Conservation (phyloP, 73 alveolate genomes). For the Tetrahymena malaccensis region DNA sequence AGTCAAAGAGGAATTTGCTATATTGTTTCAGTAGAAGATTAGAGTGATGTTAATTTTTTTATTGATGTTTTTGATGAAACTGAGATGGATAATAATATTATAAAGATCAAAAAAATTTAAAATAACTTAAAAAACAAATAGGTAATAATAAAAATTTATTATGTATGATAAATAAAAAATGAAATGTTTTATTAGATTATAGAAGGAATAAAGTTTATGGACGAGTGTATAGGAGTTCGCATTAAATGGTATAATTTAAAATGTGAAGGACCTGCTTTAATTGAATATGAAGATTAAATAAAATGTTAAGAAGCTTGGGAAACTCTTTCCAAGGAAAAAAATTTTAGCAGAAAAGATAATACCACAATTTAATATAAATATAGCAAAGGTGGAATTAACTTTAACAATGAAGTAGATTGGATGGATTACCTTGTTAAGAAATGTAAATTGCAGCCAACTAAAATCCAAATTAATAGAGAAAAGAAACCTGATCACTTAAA, state of each 20-base stretch:
- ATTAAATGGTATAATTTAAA: background rate
- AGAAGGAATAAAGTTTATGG: background rate
- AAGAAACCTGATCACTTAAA: background rate
- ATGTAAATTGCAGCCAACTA: background rate
- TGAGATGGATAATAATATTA: background rate
- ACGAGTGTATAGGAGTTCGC: background rate
- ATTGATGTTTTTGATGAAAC: background rate
- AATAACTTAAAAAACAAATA: background rate
- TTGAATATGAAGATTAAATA: background rate
- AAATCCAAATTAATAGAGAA: background rate
- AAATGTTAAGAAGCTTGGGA: background rate
- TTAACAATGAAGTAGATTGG: background rate
- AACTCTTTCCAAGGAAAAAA: background rate
- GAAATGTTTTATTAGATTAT: background rate
- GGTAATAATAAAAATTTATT: background rate
- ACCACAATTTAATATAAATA: background rate
- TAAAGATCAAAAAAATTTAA: background rate
- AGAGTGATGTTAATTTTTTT: background rate
- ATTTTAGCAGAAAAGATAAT: background rate
- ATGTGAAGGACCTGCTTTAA: background rate
- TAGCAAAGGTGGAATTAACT: background rate
- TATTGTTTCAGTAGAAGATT: background rate
- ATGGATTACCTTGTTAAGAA: background rate
- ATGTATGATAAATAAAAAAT: background rate
- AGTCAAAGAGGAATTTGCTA: background rate